Evolutionary conservation across 345 rosid genomes (phyloP).

Genomic region (Eucalyptus erythrocorys): DNA sequence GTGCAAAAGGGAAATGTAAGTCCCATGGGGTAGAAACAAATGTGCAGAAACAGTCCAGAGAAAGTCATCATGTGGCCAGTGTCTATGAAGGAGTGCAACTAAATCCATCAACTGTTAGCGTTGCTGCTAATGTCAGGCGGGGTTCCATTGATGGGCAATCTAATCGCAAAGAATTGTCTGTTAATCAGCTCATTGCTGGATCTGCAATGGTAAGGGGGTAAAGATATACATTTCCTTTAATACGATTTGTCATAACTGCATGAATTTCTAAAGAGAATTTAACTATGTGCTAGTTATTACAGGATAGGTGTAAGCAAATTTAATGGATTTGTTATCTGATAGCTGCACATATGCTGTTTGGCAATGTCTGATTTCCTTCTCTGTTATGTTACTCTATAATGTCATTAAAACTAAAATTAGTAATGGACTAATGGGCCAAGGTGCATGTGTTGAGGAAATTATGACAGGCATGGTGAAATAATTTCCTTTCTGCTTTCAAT

Average conservation of each 20-base stretch:
- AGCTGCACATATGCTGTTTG: background rate
- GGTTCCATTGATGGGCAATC: background rate
- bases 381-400: background rate
- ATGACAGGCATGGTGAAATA: background rate
- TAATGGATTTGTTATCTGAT: background rate
- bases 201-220: background rate
- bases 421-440: background rate
- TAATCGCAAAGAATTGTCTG: background rate
- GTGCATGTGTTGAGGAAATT: background rate
- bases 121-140: background rate
- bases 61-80: background rate
- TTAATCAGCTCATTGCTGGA: background rate
- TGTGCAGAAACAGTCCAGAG: slow-evolving; percentile 5
- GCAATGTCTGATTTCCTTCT: background rate
- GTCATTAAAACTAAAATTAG: background rate
- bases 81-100: slow-evolving; percentile 5
- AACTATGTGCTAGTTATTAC: background rate
- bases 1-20: background rate
- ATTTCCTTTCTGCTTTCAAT: background rate
- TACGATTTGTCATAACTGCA: background rate
- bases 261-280: background rate
- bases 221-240: background rate
- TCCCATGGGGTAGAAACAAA: background rate
- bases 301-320: background rate
- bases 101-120: slow-evolving; percentile 2